Percentiles rank a stretch among this genome's conserved stretches.
Evolutionary conservation across 805 yeast genomes (phyloP).

Genomic region (Monosporozyma aerobia): DNA sequence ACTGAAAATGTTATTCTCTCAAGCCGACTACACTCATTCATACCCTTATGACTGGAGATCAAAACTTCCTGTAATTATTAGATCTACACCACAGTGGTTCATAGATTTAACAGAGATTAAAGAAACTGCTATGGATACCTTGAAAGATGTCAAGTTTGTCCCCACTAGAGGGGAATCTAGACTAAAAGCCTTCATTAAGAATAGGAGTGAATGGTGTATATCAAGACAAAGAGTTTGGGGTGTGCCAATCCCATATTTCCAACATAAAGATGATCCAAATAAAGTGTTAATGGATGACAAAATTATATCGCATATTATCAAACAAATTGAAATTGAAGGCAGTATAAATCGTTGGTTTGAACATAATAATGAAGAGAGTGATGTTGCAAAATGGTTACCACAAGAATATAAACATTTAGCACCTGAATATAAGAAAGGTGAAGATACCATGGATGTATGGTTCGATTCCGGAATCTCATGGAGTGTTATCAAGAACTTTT

Average conservation of each 20-base stretch:
- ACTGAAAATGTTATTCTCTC: slow-evolving; percentile 37
- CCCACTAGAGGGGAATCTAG: slow-evolving; percentile 71
- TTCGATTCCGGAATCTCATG: slow-evolving; percentile 95
- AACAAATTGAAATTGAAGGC: slow-evolving; percentile 36
- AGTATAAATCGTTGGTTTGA: slow-evolving; percentile 83
- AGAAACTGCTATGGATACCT: slow-evolving; percentile 46
- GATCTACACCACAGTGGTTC: slow-evolving; percentile 97
- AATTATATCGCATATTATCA: slow-evolving; percentile 49
- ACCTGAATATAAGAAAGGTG: slow-evolving; percentile 47
- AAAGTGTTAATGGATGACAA: slow-evolving; percentile 52
- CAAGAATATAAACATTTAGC: slow-evolving; percentile 35
- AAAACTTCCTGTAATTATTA: slow-evolving; percentile 85
- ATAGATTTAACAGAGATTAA: slow-evolving; percentile 75
- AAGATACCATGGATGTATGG: slow-evolving; percentile 98
- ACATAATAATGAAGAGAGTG: slow-evolving; percentile 33
- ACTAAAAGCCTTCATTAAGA: slow-evolving; percentile 58
- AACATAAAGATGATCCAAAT: slow-evolving; percentile 44
- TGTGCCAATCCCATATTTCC: slow-evolving; percentile 88
- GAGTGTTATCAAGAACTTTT: slow-evolving; percentile 36
- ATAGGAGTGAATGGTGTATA: slow-evolving; percentile 94
- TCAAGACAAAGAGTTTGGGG: slow-evolving; percentile 98
- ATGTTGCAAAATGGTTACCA: slow-evolving; percentile 61
- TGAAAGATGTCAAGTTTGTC: slow-evolving; percentile 55
- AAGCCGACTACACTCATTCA: slow-evolving; percentile 58
- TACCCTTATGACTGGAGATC: slow-evolving; percentile 98